Evolutionary conservation across 2,329 filamentous ascomycete genomes (phyloP), one percentile per base, ranked within the genome.

Genomic region (Mycocentrospora acerina): DNA sequence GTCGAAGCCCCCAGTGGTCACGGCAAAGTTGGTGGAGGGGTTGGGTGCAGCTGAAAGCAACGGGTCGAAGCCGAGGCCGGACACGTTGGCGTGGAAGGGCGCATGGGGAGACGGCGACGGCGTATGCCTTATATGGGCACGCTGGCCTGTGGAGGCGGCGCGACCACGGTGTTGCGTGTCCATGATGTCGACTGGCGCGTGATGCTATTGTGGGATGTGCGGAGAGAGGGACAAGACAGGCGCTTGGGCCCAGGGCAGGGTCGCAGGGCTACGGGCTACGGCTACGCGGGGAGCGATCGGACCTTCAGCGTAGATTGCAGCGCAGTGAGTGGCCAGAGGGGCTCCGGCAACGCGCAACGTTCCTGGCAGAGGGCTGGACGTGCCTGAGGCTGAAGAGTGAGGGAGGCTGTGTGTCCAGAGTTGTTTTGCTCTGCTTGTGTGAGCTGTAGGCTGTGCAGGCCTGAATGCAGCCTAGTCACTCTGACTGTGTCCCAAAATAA

Each of bases 101-200:
- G 69, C 66, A 58, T 66, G 76, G 64, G 78, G 78, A 62, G 81
- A 80, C 56, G 81, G 79, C 57, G 82, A 84, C 67, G 81, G 81
- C 53, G 72, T 78, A 66, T 81, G 80, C 66, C 78, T 85, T 83
- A 86, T 84, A 82, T 81, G 76, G 72, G 73, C 65, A 62, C 57
- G 64, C 54, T 78, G 75, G 49, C 75, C 74, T 61, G 74, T 73
- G 59, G 82, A 83, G 53, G 77, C 79, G 55, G 82, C 84, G 61
- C 81, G 80, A 62, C 80, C 80, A 64, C 78, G 73, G 61, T 77
- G 74, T 66, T 75, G 42, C 36, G 40, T 40, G 14, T 44, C 36
- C 41, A 44, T 44, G 37, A 17, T 31, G 34, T 32, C 16, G 29
- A 32, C 26, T 29, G 29, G 30, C 29, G 35, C 32, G 40, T 40